Percentiles rank a stretch among this genome's conserved stretches.
These are phyloP conservation scores for Stagonosporopsis vannaccii DNA, from an alignment of 2,329 filamentous ascomycete species.

Conservation along the genomic window DNA sequence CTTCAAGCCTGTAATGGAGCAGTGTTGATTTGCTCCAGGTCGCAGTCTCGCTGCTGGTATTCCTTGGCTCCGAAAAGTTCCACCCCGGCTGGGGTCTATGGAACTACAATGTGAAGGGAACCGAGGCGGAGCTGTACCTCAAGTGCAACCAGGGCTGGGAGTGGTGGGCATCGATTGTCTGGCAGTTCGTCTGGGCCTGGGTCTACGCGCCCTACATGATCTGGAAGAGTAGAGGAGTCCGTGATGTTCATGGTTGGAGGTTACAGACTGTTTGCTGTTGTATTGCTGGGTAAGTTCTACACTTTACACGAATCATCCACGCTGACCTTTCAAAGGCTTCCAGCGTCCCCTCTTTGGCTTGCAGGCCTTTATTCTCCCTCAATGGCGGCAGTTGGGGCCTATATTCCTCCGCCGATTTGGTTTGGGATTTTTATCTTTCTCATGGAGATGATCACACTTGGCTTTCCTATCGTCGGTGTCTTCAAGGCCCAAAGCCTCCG, in stretches of 20 bases:
- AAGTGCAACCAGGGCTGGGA: constrained; percentile 46
- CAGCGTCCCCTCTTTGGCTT: constrained; percentile 45
- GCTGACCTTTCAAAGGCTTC: constrained; percentile 28
- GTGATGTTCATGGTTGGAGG: constrained; percentile 45
- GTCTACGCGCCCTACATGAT: constrained; percentile 46
- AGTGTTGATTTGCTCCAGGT: constrained; percentile 20
- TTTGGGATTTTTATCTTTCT: constrained; percentile 44
- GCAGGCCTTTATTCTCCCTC: constrained; percentile 41
- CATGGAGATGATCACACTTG: constrained; percentile 42
- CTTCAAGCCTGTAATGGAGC: not conserved
- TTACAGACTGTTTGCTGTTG: constrained; percentile 45
- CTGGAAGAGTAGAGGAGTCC: constrained; percentile 43
- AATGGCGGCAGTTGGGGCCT: constrained; percentile 35
- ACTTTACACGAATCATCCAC: no score
- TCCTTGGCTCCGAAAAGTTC: constrained; percentile 43
- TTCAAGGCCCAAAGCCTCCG: constrained; percentile 36
- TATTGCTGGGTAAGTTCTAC: constrained; percentile 36
- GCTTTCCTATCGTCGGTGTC: constrained; percentile 41
- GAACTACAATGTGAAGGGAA: constrained; percentile 38
- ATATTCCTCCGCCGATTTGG: constrained; percentile 39
- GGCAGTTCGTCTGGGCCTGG: constrained; percentile 49
- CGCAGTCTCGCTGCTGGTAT: constrained; percentile 39
- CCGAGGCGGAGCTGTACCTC: constrained; percentile 29
- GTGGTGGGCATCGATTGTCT: constrained; percentile 47
- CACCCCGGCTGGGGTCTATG: constrained; percentile 43